Conservation (phyloP, 495 filamentous ascomycete genomes). For the Neurospora cerealis region DNA sequence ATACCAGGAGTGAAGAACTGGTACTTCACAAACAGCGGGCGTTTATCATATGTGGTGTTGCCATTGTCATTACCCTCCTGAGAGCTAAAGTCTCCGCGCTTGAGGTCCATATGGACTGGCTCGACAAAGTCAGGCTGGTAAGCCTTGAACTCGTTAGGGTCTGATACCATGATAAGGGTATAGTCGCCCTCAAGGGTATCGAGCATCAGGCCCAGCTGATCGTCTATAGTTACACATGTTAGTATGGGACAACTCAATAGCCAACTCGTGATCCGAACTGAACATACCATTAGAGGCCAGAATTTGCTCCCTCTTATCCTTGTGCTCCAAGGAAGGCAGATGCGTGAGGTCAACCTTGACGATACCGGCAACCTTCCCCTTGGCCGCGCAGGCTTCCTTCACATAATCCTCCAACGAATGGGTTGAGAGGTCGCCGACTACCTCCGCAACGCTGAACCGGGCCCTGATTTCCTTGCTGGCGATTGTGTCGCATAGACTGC, state of each 20-base stretch:
- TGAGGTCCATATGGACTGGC: constrained; percentile 38
- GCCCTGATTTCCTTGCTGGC: constrained; percentile 10
- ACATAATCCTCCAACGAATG: constrained; percentile 26
- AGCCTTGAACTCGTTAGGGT: constrained; percentile 26
- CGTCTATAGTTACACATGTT: constrained; percentile 20
- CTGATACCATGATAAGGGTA: constrained; percentile 37
- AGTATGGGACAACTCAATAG: background rate
- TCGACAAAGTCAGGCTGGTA: constrained; percentile 38
- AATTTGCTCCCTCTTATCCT: constrained; percentile 34
- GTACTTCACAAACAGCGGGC: constrained; percentile 80
- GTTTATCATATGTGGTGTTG: constrained; percentile 20
- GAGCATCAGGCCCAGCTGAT: constrained; percentile 28
- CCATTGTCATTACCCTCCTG: constrained; percentile 7
- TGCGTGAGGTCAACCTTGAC: constrained; percentile 44
- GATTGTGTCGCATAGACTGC: constrained; percentile 21
- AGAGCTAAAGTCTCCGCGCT: constrained; percentile 23
- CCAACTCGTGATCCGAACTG: background rate
- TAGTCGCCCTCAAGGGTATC: constrained; percentile 28
- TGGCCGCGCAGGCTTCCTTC: constrained; percentile 19
- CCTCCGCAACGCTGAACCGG: constrained; percentile 45
- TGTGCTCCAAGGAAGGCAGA: constrained; percentile 31
- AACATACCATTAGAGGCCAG: constrained; percentile 56
- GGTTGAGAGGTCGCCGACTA: constrained; percentile 47
- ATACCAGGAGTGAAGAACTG: constrained; percentile 71
- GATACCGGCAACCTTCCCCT: constrained; percentile 31